These are phyloP conservation scores for Ogataea hybrid DNA, from an alignment of 1,139 yeast species.

Conservation along the genomic window DNA sequence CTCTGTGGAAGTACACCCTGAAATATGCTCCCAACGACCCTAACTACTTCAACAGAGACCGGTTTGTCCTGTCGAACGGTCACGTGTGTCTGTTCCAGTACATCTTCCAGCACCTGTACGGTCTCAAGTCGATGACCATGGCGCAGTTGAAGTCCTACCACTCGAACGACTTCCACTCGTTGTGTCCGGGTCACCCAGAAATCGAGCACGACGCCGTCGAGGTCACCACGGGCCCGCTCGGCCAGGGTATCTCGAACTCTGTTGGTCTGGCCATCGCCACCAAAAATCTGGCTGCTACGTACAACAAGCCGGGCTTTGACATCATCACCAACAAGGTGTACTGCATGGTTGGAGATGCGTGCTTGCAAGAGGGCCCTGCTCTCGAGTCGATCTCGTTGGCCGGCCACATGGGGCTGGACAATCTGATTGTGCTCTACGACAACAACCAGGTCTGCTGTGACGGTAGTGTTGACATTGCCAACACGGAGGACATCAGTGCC, in stretches of 20 bases:
- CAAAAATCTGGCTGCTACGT: constrained; percentile 86
- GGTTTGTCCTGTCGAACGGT: constrained; percentile 95
- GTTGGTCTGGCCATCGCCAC: constrained; percentile 98
- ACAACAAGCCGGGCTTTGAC: constrained; percentile 82
- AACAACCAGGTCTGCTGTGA: constrained; percentile 98
- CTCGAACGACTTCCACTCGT: constrained; percentile 83
- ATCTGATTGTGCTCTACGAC: constrained; percentile 94
- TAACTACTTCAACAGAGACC: constrained; percentile 90
- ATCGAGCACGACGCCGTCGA: constrained; percentile 85
- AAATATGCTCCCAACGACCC: constrained; percentile 90
- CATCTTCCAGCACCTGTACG: constrained; percentile 81
- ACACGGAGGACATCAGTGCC: constrained; percentile 88
- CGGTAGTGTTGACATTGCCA: constrained; percentile 88
- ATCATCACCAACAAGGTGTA: constrained; percentile 72
- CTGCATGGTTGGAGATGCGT: constrained; percentile 93
- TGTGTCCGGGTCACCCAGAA: constrained; percentile 99
- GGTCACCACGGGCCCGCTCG: constrained; percentile 98
- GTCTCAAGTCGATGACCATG: constrained; percentile 68
- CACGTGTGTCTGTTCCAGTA: constrained; percentile 94
- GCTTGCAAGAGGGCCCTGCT: constrained; percentile 98
- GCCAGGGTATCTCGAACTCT: constrained; percentile 97
- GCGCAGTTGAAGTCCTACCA: constrained; percentile 78
- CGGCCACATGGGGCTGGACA: constrained; percentile 93
- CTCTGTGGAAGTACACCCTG: constrained; percentile 68
- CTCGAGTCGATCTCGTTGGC: constrained; percentile 94